Base-by-base conservation (phyloP, 345 rosid genomes). In the Iberis pinnata region DNA sequence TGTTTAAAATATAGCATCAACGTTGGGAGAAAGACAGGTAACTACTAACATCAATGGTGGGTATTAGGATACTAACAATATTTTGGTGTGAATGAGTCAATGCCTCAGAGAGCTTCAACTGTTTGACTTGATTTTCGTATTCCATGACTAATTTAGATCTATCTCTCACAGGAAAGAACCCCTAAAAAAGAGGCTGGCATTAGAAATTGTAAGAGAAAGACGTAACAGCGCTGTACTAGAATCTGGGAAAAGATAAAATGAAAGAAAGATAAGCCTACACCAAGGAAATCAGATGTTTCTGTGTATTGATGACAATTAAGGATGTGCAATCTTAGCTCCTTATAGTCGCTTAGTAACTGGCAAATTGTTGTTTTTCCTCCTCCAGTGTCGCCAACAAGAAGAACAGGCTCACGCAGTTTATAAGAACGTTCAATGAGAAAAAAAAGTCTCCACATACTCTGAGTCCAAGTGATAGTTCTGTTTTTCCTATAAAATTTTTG, bases 361-460 rank as follows among this genome's bases (percentile, higher is more conserved):
- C 98, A 85, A 53, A 81, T 89, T 20, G 95, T 87, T 26, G 98
- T 90, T 80, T 87, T 90, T 39, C 98, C 98, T 58, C 98, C 95
- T 43, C 98, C 96, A 60, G 98, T 87, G 67, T 90, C 96, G 47
- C 98, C 98, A 70, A 87, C 98, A 69, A 90, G 98, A 33, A 90
- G 98, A 50, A 90, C 88, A 22, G 98, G 98, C 68, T 90, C 98
- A 43, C 71, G 85, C 55, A 87, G 65, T 77, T 82, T 74, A 67
- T 79, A 83, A 60, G 89, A 90, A 52, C 82, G 85, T 59, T 58
- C 71, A 16, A 90, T 79, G 47, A 90, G 96, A 64, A 75, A 84
- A 71, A 56, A 81, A 74, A 90, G 68, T 69, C 98, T 87, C 81
- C 68, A 61, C 96, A 87, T 82, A 74, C 89, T 84, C 68, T 41